Percentiles rank a stretch among this genome's conserved stretches.
Conservation (phyloP, 768 basidiomycete genomes). For the Lentinula guzmanii region DNA sequence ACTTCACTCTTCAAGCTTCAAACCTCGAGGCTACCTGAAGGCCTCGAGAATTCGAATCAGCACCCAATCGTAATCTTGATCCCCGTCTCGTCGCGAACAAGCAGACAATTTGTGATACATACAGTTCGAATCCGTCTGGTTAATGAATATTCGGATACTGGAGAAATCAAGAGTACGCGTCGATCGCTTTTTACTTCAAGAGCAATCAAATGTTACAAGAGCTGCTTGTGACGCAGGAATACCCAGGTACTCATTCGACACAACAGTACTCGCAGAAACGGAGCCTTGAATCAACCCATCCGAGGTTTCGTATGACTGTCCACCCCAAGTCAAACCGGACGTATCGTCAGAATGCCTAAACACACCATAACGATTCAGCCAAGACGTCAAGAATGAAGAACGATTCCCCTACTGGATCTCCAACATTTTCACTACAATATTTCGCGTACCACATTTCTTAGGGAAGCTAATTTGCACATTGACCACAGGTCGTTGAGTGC, state of each 20-base stretch:
- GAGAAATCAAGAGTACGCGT: no score
- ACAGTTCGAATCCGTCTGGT: no score
- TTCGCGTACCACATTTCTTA: slow-evolving; percentile 17
- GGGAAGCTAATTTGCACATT: slow-evolving; percentile 38
- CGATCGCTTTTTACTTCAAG: background rate
- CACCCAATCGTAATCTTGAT: no score
- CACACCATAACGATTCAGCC: no score
- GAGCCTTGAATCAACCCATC: slow-evolving; percentile 12
- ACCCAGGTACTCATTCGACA: background rate
- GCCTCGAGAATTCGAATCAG: background rate
- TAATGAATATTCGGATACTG: no score
- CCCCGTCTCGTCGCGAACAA: no score
- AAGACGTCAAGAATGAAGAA: background rate
- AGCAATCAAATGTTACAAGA: background rate
- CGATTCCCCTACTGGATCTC: slow-evolving; percentile 35
- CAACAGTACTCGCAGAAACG: background rate
- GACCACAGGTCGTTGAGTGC: slow-evolving; percentile 12
- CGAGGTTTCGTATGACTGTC: slow-evolving; percentile 28
- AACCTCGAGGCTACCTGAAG: background rate
- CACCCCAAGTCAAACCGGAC: slow-evolving; percentile 25
- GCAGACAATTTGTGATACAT: no score
- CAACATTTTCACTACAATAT: slow-evolving; percentile 44
- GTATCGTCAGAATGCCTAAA: slow-evolving; percentile 42
- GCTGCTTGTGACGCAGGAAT: background rate
- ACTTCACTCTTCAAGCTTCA: background rate